Conservation (phyloP, 225 moss, liverwort and hornwort genomes). For the Thuidium tamariscinum region DNA sequence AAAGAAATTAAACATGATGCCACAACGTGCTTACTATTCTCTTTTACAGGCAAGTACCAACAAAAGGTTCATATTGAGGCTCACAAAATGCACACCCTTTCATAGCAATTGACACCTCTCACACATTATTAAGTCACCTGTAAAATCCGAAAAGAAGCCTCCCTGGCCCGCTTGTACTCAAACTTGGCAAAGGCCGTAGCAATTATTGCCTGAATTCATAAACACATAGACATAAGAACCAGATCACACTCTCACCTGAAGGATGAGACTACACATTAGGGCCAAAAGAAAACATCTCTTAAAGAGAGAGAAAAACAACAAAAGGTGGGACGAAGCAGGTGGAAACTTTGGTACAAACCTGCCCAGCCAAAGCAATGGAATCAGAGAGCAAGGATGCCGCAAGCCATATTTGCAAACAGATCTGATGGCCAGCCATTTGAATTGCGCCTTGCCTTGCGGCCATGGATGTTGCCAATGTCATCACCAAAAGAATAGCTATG, state of each 20-base stretch:
- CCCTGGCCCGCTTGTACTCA: conserved; percentile 58
- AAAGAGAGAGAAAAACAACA: not conserved
- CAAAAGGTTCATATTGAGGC: not conserved
- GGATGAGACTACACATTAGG: not conserved
- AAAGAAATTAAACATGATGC: not conserved
- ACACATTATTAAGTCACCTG: conserved; percentile 36
- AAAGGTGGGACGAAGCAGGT: not conserved
- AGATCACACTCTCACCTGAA: not conserved
- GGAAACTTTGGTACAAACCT: conserved; percentile 25
- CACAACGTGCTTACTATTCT: not conserved
- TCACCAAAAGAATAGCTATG: conserved; percentile 53
- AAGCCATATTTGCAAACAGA: conserved; percentile 95
- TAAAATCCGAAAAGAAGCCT: conserved; percentile 57
- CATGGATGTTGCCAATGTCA: conserved; percentile 96
- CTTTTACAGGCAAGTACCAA: not conserved
- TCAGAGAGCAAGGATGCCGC: conserved; percentile 91
- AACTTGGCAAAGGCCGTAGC: conserved; percentile 73
- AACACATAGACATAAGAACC: not conserved
- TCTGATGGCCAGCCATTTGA: conserved; percentile 89
- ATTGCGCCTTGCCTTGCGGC: conserved; percentile 84
- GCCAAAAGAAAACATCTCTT: not conserved
- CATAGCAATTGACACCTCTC: not conserved
- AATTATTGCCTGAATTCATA: conserved; percentile 58
- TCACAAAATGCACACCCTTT: not conserved
- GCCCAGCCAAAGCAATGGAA: conserved; percentile 89